A percentile compares a stretch with the other conserved stretches of the same genome.
Evolutionary conservation across 495 filamentous ascomycete genomes (phyloP).

Genomic region (Lophiostoma macrostomum): DNA sequence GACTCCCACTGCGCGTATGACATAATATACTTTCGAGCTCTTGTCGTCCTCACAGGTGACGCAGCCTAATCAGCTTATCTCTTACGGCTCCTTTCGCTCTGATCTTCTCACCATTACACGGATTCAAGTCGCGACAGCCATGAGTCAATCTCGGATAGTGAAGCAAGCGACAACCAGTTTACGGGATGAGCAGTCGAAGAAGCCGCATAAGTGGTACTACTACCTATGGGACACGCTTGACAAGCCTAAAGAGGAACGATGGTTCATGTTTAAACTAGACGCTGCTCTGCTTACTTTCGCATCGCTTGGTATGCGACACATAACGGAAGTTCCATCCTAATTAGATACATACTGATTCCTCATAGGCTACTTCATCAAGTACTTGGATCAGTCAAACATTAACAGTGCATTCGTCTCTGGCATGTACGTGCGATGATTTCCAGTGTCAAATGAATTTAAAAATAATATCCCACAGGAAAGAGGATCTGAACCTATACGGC

Average conservation of each 20-base stretch:
- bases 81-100: too few relatives aligned
- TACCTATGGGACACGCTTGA: conserved; percentile 30
- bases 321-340: neutral
- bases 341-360: neutral
- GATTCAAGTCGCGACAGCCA: too few relatives aligned
- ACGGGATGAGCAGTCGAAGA: neutral
- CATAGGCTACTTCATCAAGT: conserved; percentile 55
- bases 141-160: too few relatives aligned
- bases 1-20: too few relatives aligned
- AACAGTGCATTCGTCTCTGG: conserved; percentile 54
- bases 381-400: conserved; percentile 57
- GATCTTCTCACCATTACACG: too few relatives aligned
- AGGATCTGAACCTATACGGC: conserved; percentile 28
- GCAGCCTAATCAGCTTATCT: too few relatives aligned
- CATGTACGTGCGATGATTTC: too few relatives aligned
- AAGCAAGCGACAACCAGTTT: too few relatives aligned
- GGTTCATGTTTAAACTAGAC: conserved; percentile 34
- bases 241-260: conserved; percentile 25
- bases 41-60: too few relatives aligned
- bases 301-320: neutral
- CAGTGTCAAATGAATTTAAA: too few relatives aligned
- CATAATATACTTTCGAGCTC: too few relatives aligned
- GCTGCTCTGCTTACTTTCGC: conserved; percentile 32
- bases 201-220: conserved; percentile 11
- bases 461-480: conserved; percentile 25